Percentiles rank a stretch among this genome's conserved stretches.
Conservation (phyloP, 1,139 yeast species). For the Candida sp. region DNA sequence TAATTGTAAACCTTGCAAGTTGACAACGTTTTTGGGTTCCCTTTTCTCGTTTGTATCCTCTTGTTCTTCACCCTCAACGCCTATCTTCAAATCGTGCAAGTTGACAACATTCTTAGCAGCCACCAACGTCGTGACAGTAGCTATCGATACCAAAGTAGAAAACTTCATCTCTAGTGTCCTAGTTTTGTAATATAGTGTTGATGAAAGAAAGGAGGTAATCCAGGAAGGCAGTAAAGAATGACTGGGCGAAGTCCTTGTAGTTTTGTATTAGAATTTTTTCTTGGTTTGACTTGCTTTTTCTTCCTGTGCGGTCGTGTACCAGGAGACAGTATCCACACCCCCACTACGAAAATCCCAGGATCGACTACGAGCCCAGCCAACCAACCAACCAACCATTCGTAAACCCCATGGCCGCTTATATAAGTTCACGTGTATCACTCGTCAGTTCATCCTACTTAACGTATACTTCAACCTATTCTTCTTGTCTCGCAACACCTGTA, state of each 20-base stretch:
- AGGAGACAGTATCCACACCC: neutral
- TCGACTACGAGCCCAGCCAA: neutral
- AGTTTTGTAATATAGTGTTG: neutral
- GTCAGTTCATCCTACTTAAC: constrained; percentile 18
- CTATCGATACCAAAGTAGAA: constrained; percentile 5
- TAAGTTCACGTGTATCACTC: neutral
- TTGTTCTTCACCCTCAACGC: constrained; percentile 6
- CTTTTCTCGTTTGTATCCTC: constrained; percentile 19
- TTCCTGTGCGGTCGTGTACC: neutral
- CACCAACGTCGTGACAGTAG: constrained; percentile 7
- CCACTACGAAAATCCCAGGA: neutral
- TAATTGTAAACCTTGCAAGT: constrained; percentile 16
- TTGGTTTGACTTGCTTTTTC: neutral
- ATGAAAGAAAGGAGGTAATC: neutral
- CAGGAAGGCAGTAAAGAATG: neutral
- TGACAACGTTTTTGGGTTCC: constrained; percentile 19
- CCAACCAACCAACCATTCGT: no score
- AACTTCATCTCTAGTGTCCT: constrained; percentile 9
- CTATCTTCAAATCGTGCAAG: constrained; percentile 10
- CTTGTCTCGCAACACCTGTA: constrained; percentile 38
- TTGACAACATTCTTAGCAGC: constrained; percentile 21
- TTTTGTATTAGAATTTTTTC: neutral
- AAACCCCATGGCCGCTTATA: no score
- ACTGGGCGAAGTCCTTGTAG: no score
- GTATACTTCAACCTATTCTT: constrained; percentile 42